phyloP scores from a whole-genome alignment of 1,284 basidiomycete genomes.

The Trametes sp. region DNA sequence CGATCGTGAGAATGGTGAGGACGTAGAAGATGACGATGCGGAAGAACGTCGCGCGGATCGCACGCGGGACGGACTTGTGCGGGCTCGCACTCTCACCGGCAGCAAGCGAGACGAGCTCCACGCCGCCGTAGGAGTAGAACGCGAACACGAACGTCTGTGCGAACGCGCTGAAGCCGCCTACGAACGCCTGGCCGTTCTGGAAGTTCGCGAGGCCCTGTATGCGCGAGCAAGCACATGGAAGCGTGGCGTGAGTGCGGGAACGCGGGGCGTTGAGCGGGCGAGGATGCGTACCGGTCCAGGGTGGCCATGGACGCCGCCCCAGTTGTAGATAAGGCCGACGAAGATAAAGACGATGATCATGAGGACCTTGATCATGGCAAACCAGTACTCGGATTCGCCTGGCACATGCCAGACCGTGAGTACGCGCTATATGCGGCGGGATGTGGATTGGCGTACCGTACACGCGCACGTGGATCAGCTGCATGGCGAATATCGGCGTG shows the following conservation, averaged over 20 bases:
- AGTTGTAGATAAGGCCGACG: constrained; percentile 53
- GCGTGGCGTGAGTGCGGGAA: background rate
- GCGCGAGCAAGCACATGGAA: background rate
- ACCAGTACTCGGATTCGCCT: constrained; percentile 45
- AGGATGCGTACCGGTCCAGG: constrained; percentile 53
- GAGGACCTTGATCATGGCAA: constrained; percentile 43
- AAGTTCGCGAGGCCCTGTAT: constrained; percentile 60
- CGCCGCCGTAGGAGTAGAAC: constrained; percentile 79
- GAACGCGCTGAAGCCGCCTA: constrained; percentile 60
- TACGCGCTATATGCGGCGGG: background rate
- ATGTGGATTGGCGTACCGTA: constrained; percentile 48
- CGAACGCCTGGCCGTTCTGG: constrained; percentile 56
- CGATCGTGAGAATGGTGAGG: constrained; percentile 62
- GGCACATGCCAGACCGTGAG: background rate
- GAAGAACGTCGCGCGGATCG: constrained; percentile 75
- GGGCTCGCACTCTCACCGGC: constrained; percentile 69
- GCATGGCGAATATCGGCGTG: constrained; percentile 52
- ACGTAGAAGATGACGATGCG: constrained; percentile 71
- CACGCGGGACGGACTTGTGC: constrained; percentile 67
- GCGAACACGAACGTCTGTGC: constrained; percentile 63
- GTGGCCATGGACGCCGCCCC: constrained; percentile 61
- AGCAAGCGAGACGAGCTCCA: constrained; percentile 74
- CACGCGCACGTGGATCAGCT: constrained; percentile 54
- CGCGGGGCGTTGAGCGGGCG: background rate
- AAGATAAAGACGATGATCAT: constrained; percentile 43